These are phyloP conservation scores for Leccinum ochraceum DNA, from an alignment of 768 basidiomycete species.

Conservation along the genomic window DNA sequence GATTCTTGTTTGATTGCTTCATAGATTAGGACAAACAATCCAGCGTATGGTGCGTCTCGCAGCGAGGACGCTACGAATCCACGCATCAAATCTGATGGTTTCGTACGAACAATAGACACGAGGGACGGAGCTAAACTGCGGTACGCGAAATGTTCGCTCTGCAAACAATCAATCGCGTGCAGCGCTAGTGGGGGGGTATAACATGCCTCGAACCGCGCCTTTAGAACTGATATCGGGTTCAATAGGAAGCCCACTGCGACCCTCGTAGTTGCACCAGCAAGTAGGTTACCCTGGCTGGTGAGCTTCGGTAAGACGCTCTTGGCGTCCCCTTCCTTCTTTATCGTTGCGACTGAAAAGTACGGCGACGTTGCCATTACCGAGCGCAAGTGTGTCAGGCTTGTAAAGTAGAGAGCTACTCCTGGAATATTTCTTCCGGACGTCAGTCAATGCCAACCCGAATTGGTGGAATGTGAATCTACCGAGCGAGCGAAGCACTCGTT, in stretches of 20 bases:
- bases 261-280: slow-evolving; percentile 83
- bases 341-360: slow-evolving; percentile 53
- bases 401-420: slow-evolving; percentile 92
- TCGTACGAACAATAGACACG: slow-evolving; percentile 59
- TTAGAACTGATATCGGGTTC: slow-evolving; percentile 90
- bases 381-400: slow-evolving; percentile 81
- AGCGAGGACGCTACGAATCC: slow-evolving; percentile 86
- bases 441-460: neutral
- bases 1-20: slow-evolving; percentile 81
- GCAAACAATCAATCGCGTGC: slow-evolving; percentile 9
- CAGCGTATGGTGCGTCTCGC: slow-evolving; percentile 95
- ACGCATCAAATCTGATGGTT: slow-evolving; percentile 79
- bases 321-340: slow-evolving; percentile 18
- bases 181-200: neutral
- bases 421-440: slow-evolving; percentile 72
- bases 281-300: slow-evolving; percentile 75
- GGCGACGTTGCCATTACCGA: slow-evolving; percentile 69
- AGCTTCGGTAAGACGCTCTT: slow-evolving; percentile 69
- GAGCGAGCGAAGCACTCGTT: slow-evolving; percentile 73
- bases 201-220: slow-evolving; percentile 87
- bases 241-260: slow-evolving; percentile 79
- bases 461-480: slow-evolving; percentile 43
- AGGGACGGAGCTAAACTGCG: slow-evolving; percentile 60
- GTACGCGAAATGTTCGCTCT: slow-evolving; percentile 83
- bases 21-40: slow-evolving; percentile 85